Evolutionary conservation across 1,284 basidiomycete genomes (phyloP), one percentile per base, ranked within the genome.

Genomic region (Apiotrichum brassicae): DNA sequence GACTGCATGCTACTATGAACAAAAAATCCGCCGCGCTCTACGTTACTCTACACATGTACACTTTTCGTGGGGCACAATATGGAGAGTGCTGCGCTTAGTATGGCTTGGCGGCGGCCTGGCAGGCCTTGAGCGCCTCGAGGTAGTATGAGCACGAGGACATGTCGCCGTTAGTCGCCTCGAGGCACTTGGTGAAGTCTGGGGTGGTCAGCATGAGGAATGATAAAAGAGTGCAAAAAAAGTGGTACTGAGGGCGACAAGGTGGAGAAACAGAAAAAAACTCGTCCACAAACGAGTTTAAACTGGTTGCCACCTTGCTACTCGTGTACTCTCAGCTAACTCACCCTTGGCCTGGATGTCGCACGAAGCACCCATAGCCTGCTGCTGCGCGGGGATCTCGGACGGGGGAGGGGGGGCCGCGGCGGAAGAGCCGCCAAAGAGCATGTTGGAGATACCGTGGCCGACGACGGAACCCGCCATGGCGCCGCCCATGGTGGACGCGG

Each of bases 281-380:
- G n/a, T n/a, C n/a, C n/a, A n/a, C n/a, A n/a, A n/a, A n/a, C n/a
- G n/a, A n/a, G n/a, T n/a, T n/a, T 26, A 20, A 23, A 24, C 18
- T 25, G 23, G 4, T 14, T 14, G 20, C 46, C 3, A n/a, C 1
- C 40, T 18, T n/a, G 32, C 20, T 14, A 4, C 22, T 24, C 43
- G 11, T 4, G 18, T 13, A 6, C 18, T 38, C 32, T 37, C 28
- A 13, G 13, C 22, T 7, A 11, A 71, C 74, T 53, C 58, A 76
- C 75, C 77, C 70, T 79, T 79, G 48, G 76, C 77, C 66, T 78
- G 76, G 55, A 75, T 70, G 51, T 77, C 75, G 65, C 79, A 80
- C 55, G 67, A 68, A 16, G 68, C 74, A 22, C 69, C 74, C 25
- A 51, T 46, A 22, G 45, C 43, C 47, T 51, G 51, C 46, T 49